phyloP scores from a whole-genome alignment of 257 asterid genomes.

The Forsythia viridissima region DNA sequence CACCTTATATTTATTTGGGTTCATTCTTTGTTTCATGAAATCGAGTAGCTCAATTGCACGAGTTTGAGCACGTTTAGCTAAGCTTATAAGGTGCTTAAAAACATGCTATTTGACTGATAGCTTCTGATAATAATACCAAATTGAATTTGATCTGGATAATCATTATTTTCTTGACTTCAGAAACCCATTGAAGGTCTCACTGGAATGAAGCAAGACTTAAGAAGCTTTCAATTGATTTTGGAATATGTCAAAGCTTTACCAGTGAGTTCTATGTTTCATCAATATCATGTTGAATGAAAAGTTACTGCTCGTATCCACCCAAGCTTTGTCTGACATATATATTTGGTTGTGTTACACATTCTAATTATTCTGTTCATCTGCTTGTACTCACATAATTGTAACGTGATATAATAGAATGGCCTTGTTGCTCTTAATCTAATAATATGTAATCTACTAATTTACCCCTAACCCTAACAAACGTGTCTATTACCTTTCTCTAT shows the following conservation, averaged over 20 bases:
- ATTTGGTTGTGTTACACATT: background rate
- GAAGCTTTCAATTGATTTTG: constrained; percentile 89
- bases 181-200: constrained; percentile 59
- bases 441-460: background rate
- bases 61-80: background rate
- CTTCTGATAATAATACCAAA: constrained; percentile 4
- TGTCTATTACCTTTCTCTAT: background rate
- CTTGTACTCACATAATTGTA: background rate
- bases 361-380: background rate
- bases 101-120: background rate
- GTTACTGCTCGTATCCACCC: background rate
- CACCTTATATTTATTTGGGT: background rate
- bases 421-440: background rate
- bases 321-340: background rate
- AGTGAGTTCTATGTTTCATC: constrained; percentile 43
- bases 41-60: background rate
- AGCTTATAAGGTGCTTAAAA: too few species aligned
- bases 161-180: constrained; percentile 41
- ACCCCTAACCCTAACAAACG: background rate
- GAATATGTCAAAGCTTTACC: constrained; percentile 97
- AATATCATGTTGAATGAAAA: constrained; percentile 5
- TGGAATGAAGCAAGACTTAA: constrained; percentile 72
- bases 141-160: constrained; percentile 14
- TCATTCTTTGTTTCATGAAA: background rate
- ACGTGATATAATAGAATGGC: background rate